These are phyloP conservation scores for Plectosphaerella sp. DNA, from an alignment of 2,329 filamentous ascomycete genomes.

Conservation along the genomic window DNA sequence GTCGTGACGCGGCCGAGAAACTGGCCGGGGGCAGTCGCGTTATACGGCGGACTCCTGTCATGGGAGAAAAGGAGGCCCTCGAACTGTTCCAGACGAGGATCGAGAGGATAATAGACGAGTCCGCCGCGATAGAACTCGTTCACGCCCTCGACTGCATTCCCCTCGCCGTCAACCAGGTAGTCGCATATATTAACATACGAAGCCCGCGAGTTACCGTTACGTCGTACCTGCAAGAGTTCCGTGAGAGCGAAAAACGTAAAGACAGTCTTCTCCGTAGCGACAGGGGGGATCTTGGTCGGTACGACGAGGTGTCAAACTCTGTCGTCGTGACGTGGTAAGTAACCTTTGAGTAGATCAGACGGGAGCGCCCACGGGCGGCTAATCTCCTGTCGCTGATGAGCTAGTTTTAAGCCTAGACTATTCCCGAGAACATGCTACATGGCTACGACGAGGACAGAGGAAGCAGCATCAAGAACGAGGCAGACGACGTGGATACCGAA, in stretches of 20 bases:
- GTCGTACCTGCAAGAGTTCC: slow-evolving; percentile 24
- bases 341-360: slow-evolving; percentile 26
- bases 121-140: not conserved
- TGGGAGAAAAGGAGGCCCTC: not conserved
- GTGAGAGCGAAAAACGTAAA: slow-evolving; percentile 19
- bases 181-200: slow-evolving; percentile 19
- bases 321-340: slow-evolving; percentile 21
- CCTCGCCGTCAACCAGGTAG: slow-evolving; percentile 23
- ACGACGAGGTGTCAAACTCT: slow-evolving; percentile 15
- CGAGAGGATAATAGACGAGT: not conserved
- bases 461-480: not conserved
- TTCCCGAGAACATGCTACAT: slow-evolving; percentile 18
- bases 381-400: slow-evolving; percentile 40
- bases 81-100: not conserved
- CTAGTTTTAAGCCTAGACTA: slow-evolving; percentile 37
- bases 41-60: not conserved
- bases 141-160: slow-evolving; percentile 20
- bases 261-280: slow-evolving; percentile 14
- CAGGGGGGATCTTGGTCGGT: slow-evolving; percentile 2
- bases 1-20: slow-evolving; percentile 9
- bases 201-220: slow-evolving; percentile 15
- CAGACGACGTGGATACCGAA: not conserved
- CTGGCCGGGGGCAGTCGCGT: slow-evolving; percentile 4
- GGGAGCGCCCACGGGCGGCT: slow-evolving; percentile 25
- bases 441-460: not conserved